Conservation (phyloP, 1,284 basidiomycete genomes). For the Volvariella volvacea region DNA sequence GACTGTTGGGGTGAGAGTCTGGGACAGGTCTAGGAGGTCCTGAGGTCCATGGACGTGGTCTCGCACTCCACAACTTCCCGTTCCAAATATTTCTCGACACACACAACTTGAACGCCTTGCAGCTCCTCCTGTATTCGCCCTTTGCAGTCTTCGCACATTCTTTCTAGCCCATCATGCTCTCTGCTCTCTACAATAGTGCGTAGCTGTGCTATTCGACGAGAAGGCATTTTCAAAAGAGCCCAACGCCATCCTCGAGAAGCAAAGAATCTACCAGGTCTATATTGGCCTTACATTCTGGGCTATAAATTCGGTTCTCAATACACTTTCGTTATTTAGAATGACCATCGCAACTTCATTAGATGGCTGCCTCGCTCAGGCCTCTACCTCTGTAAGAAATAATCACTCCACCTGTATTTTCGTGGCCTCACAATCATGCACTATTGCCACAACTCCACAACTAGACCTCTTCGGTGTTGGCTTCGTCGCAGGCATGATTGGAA, state of each 20-base stretch:
- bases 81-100: slow-evolving; percentile 12
- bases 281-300: slow-evolving; percentile 1
- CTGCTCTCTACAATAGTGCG: slow-evolving; percentile 49
- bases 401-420: slow-evolving; percentile 5
- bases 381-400: slow-evolving; percentile 27
- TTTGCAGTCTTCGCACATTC: slow-evolving; percentile 11
- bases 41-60: neutral
- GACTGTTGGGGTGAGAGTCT: slow-evolving; percentile 1
- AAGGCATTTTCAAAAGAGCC: slow-evolving; percentile 36
- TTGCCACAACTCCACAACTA: slow-evolving; percentile 19
- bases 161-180: slow-evolving; percentile 37
- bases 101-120: slow-evolving; percentile 13
- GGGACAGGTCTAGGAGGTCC: slow-evolving; percentile 4
- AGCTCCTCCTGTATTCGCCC: slow-evolving; percentile 8
- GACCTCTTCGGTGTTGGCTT: slow-evolving; percentile 51
- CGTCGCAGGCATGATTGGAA: slow-evolving; percentile 44
- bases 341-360: slow-evolving; percentile 25
- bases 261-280: slow-evolving; percentile 58
- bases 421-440: neutral
- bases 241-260: slow-evolving; percentile 58
- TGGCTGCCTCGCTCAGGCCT: slow-evolving; percentile 31
- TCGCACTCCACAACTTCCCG: slow-evolving; percentile 36
- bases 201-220: slow-evolving; percentile 5
- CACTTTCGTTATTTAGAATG: slow-evolving; percentile 24
- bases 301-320: slow-evolving; percentile 1